Base-by-base conservation (phyloP, 345 rosid species). In the Brassica nigra region DNA sequence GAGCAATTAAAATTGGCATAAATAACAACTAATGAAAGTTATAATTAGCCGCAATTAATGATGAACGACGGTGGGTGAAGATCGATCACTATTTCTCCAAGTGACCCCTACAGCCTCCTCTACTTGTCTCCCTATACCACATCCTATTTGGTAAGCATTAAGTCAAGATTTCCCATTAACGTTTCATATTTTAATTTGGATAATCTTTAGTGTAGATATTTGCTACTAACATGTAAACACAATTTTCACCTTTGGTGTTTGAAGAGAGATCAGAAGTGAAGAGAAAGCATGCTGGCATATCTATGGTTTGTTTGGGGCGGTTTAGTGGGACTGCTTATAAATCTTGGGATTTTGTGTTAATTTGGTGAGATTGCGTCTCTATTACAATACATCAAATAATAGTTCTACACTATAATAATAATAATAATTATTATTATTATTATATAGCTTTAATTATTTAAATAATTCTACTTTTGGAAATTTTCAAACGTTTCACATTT, bases 81-180 rank as follows among this genome's bases (percentile, higher is more conserved):
- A 70, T 80, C 34, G 63, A 57, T 62, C 77, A 80, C 77, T 76
- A 36, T 54, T 68, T 75, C 67, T 54, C 42, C 76, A 70, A 80
- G 76, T 80, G 83, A 75, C 73, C 83, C 70, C 83, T 80, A 80
- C 31, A 76, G 20, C 75, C 76, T 80, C 71, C 78, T 74, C 79
- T 75, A 70, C 68, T 70, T 80, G 83, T 70, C 83, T 80, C 83
- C 73, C 79, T 80, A 80, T 62, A 61, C 71, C 79, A 74, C 83
- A 68, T 52, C 58, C 49, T 68, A 80, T 52, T 70, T 75, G 54
- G 9, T 69, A 62, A 62, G 61, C 76, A 69, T 62, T 55, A 80
- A 67, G 83, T 80, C 83, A 74, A 68, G 20, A 75, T 70, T 37
- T 75, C 72, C 71, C 75, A 67, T 39, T 52, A 80, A 27, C 37